Conservation (phyloP, 2,329 filamentous ascomycete genomes). For the Aspergillus brunneoviolaceus region DNA sequence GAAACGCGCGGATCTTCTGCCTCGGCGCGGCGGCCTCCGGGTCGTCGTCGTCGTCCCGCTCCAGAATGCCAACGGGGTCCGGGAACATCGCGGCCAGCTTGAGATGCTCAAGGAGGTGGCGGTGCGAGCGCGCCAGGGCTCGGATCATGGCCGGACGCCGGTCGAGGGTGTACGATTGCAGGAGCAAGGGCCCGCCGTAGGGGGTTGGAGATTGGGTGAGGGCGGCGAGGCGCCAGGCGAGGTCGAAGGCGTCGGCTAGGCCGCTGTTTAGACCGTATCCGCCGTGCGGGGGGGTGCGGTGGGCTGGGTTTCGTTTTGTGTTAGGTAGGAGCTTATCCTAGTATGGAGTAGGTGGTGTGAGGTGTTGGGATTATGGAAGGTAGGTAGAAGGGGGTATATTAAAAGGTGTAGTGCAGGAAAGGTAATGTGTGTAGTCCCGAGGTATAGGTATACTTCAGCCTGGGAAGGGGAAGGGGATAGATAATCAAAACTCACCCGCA, state of each 20-base stretch:
- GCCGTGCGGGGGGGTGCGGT: conserved; percentile 36
- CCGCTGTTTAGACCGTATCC: conserved; percentile 43
- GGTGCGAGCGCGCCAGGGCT: conserved; percentile 25
- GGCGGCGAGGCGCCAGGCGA: conserved; percentile 37
- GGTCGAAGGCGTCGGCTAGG: conserved; percentile 35
- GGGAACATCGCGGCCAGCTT: conserved; percentile 2
- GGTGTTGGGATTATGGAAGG: no score
- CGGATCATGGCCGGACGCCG: conserved; percentile 28
- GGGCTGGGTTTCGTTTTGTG: conserved; percentile 22
- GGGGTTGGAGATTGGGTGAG: conserved; percentile 19
- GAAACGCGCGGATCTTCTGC: not conserved
- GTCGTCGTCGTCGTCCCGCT: not conserved
- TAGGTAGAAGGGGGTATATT: no score
- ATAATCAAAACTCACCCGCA: conserved; percentile 7
- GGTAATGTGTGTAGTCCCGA: no score
- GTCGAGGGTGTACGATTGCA: conserved; percentile 31
- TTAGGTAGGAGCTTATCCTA: not conserved
- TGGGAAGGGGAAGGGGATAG: not conserved
- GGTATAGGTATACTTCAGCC: not conserved
- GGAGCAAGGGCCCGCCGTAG: conserved; percentile 24
- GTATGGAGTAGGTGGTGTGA: no score
- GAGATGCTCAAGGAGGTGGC: conserved; percentile 14
- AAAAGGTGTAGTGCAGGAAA: no score
- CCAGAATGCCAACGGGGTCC: not conserved
- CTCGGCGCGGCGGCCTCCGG: not conserved